Percentiles rank a stretch among this genome's conserved stretches.
Conservation (phyloP, 768 basidiomycete genomes). For the Mycena maculata region DNA sequence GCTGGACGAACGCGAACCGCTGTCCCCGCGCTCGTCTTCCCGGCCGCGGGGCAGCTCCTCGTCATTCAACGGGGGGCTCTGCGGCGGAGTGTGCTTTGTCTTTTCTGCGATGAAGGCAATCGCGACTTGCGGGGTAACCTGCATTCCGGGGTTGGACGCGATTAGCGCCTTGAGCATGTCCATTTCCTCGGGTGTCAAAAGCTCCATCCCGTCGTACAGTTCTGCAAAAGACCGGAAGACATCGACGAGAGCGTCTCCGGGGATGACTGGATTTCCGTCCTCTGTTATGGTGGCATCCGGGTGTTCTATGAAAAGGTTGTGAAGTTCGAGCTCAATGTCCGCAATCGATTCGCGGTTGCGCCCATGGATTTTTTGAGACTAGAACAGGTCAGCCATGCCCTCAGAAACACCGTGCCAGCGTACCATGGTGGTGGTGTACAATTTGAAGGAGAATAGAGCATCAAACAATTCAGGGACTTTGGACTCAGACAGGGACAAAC, state of each 20-base stretch:
- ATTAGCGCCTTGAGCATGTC: constrained; percentile 68
- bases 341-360: constrained; percentile 77
- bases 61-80: constrained; percentile 55
- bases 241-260: constrained; percentile 77
- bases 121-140: constrained; percentile 76
- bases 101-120: constrained; percentile 73
- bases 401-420: background rate
- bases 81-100: constrained; percentile 59
- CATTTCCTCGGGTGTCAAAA: constrained; percentile 75
- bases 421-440: constrained; percentile 23
- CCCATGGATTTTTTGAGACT: constrained; percentile 52
- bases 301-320: constrained; percentile 75
- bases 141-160: constrained; percentile 67
- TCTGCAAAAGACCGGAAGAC: constrained; percentile 74
- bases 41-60: constrained; percentile 52
- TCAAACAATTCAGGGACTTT: too few species aligned
- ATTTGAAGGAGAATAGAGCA: constrained; percentile 8
- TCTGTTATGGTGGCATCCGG: constrained; percentile 69
- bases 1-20: constrained; percentile 66
- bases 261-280: constrained; percentile 71
- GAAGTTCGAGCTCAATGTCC: constrained; percentile 76
- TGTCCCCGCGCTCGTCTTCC: constrained; percentile 37
- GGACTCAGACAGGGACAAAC: too few species aligned
- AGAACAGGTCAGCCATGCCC: constrained; percentile 9
- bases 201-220: constrained; percentile 66